phyloP scores from a whole-genome alignment of 78 protist species.

The Chrysochromulina parva region DNA sequence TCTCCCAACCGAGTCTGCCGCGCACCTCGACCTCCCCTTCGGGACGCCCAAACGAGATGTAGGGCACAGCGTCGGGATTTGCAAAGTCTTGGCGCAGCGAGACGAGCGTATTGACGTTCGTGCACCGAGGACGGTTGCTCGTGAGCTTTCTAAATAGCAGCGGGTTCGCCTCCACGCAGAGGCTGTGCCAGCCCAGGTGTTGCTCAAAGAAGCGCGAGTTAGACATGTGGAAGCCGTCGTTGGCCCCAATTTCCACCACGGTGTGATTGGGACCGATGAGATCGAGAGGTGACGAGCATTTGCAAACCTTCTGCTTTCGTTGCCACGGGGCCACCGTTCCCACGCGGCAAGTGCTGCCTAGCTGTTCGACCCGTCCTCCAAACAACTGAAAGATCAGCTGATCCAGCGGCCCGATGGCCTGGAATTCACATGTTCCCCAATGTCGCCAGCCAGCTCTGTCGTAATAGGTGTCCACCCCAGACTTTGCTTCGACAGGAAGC shows the following conservation, averaged over 20 bases:
- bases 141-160: background rate
- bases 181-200: background rate
- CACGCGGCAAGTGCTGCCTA: too few relatives aligned
- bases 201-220: background rate
- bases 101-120: background rate
- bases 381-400: too few relatives aligned
- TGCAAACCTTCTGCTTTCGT: too few relatives aligned
- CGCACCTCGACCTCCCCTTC: background rate
- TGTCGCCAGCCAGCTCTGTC: too few relatives aligned
- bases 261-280: too few relatives aligned
- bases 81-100: background rate
- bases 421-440: too few relatives aligned
- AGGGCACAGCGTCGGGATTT: background rate
- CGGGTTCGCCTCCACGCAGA: slow-evolving; percentile 8
- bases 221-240: background rate
- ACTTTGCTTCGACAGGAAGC: too few relatives aligned
- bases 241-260: background rate
- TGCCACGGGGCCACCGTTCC: too few relatives aligned
- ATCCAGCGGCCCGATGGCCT: too few relatives aligned
- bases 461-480: too few relatives aligned
- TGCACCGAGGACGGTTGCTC: background rate
- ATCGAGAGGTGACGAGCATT: too few relatives aligned
- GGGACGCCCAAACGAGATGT: background rate
- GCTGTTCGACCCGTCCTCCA: too few relatives aligned
- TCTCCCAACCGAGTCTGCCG: background rate